A percentile compares a stretch with the other conserved stretches of the same genome.
phyloP scores from a whole-genome alignment of 2,329 filamentous ascomycete species.

The Botrytis medusae region DNA sequence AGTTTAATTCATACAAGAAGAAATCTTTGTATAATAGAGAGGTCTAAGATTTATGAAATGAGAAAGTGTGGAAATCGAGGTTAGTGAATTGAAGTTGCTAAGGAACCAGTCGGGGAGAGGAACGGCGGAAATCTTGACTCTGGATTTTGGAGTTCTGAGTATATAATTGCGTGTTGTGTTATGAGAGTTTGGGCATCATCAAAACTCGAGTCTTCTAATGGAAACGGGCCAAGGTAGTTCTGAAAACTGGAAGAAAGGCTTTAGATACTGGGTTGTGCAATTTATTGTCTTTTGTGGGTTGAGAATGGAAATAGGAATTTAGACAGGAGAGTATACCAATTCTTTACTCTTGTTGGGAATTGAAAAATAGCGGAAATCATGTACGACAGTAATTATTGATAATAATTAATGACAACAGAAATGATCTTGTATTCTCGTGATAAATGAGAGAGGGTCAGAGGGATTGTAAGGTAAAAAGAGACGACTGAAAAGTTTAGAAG shows the following conservation, averaged over 20 bases:
- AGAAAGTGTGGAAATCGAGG: not conserved
- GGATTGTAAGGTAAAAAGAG: not conserved
- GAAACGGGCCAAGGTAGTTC: no score
- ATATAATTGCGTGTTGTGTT: not conserved
- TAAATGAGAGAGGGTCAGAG: not conserved
- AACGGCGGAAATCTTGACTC: not conserved
- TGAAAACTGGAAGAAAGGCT: no score
- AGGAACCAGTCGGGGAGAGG: not conserved
- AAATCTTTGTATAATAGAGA: not conserved
- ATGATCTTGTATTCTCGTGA: not conserved
- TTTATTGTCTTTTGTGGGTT: not conserved
- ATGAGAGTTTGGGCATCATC: not conserved
- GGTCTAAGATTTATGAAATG: accelerated
- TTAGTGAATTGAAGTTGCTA: not conserved
- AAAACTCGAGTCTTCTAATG: not conserved
- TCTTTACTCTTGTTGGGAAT: no score
- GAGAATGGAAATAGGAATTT: not conserved
- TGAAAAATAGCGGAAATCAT: not conserved
- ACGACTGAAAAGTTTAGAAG: not conserved
- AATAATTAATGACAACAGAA: not conserved
- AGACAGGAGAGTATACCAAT: no score
- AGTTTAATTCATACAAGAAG: not conserved
- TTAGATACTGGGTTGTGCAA: no score
- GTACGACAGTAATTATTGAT: not conserved
- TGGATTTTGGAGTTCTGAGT: not conserved